phyloP scores from a whole-genome alignment of 257 asterid species.

The Agastache rugosa region DNA sequence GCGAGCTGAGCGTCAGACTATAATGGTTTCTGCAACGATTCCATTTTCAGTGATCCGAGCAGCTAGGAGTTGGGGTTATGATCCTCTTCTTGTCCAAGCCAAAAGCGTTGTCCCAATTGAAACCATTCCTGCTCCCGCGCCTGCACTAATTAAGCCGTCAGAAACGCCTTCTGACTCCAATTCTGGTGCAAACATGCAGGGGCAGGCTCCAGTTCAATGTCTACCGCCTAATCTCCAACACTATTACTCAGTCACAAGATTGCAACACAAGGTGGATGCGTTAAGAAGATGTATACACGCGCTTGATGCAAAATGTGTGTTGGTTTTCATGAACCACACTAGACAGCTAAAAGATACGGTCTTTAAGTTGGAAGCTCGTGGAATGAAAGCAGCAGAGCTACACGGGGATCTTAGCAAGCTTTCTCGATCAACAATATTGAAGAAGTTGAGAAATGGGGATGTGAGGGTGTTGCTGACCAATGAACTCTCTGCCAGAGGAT shows the following conservation, averaged over 20 bases:
- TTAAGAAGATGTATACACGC: constrained; percentile 88
- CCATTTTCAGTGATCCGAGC: constrained; percentile 93
- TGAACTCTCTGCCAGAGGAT: constrained; percentile 97
- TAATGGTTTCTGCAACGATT: constrained; percentile 98
- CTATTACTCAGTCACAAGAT: constrained; percentile 72
- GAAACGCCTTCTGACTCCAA: constrained; percentile 49
- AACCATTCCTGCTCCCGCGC: constrained; percentile 50
- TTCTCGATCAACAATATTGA: constrained; percentile 74
- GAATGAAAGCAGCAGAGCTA: constrained; percentile 83
- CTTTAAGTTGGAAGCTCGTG: constrained; percentile 91
- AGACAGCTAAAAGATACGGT: constrained; percentile 88
- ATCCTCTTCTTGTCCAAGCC: constrained; percentile 92
- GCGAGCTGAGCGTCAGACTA: constrained; percentile 64
- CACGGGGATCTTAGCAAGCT: constrained; percentile 93
- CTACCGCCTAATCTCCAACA: constrained; percentile 86
- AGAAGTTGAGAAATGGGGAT: constrained; percentile 78
- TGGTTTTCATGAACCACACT: constrained; percentile 91
- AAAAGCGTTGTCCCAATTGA: constrained; percentile 66
- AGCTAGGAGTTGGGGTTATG: constrained; percentile 88
- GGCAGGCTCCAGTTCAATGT: constrained; percentile 63
- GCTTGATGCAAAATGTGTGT: constrained; percentile 80
- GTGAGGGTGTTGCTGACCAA: constrained; percentile 82
- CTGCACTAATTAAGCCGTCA: constrained; percentile 36
- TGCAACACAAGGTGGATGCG: constrained; percentile 91
- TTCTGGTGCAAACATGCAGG: constrained; percentile 40